A percentile compares a stretch with the other conserved stretches of the same genome.
phyloP scores from a whole-genome alignment of 345 rosid species.

The Capsella bursapastoris region DNA sequence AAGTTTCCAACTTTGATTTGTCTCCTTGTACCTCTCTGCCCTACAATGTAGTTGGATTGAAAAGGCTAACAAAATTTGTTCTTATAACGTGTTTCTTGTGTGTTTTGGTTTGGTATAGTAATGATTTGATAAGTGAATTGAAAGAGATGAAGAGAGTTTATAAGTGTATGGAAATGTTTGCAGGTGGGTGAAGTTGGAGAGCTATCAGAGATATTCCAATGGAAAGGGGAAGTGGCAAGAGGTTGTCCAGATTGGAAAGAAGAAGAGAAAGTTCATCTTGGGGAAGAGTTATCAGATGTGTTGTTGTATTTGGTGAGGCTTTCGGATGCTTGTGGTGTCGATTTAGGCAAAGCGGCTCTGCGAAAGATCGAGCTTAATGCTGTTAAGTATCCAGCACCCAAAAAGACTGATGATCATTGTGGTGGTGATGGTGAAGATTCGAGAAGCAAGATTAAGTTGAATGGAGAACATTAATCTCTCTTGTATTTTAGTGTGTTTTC shows the following conservation, averaged over 20 bases:
- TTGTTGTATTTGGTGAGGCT: slow-evolving; percentile 88
- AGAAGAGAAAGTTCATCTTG: slow-evolving; percentile 79
- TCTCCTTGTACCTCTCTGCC: neutral
- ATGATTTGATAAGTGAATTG: neutral
- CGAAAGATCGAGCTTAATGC: slow-evolving; percentile 83
- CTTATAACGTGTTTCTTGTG: neutral
- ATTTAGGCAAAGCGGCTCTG: slow-evolving; percentile 81
- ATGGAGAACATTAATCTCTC: slow-evolving; percentile 9
- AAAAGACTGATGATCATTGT: slow-evolving; percentile 30
- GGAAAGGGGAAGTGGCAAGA: slow-evolving; percentile 93
- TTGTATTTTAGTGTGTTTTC: neutral
- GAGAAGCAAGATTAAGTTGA: slow-evolving; percentile 11
- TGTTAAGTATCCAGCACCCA: slow-evolving; percentile 67
- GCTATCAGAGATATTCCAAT: slow-evolving; percentile 90
- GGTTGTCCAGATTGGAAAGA: slow-evolving; percentile 90
- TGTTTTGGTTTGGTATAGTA: neutral
- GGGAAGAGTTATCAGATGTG: slow-evolving; percentile 93
- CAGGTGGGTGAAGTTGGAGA: slow-evolving; percentile 98
- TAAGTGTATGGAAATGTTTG: slow-evolving; percentile 1
- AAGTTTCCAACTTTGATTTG: slow-evolving; percentile 8
- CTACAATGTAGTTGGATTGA: neutral
- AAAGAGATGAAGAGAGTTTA: neutral
- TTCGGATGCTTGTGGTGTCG: slow-evolving; percentile 79
- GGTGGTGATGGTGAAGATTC: slow-evolving; percentile 35
- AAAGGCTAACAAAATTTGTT: slow-evolving; percentile 7